Base-by-base conservation (phyloP, 805 yeast species). In the Pichia sporocuriosa region DNA sequence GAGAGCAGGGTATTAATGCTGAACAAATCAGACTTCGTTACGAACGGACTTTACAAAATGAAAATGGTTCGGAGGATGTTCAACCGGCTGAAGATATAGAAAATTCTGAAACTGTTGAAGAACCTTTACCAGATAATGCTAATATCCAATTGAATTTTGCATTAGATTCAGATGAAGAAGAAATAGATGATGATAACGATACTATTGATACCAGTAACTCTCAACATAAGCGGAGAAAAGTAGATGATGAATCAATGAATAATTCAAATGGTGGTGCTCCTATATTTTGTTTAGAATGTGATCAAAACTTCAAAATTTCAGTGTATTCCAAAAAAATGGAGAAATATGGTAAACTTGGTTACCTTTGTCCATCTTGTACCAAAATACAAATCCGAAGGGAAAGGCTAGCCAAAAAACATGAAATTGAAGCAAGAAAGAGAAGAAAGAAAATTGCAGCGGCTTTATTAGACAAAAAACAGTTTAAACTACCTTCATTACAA, bases 1-100 rank as follows among this genome's bases (percentile, higher is more conserved):
- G 88, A 37, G 86, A 83, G 43, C 95, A 88, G 61, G 97, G 97
- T 27, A 89, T 89, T 63, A 83, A 69, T 55, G 87, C 96, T 1
- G 87, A 79, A 43, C 79, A 77, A 32, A 87, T 87, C 57, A 70
- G 88, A 55, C 65, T 65, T 37, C 48, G 68, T 40, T 58, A 58
- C 39, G 65, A 60, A 42, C 56, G 50, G 26, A 51, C 56, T 19
- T 11, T 26, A 26, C 40, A 51, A 28, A 42, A 52, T 15, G 43
- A 41, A 7, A 59, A 49, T 35, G 47, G 31, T 22, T 10, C 35
- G 17, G 52, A 44, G 26, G 55, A 46, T 13, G 54, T 42, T 26
- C 49, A 44, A n/a, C n/a, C n/a, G n/a, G n/a, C n/a, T n/a, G n/a
- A n/a, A n/a, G n/a, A n/a, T n/a, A n/a, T n/a, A 23, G 54, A 39